These are phyloP conservation scores for Neurospora crassa DNA, from an alignment of 2,329 filamentous ascomycete species.

Conservation along the genomic window DNA sequence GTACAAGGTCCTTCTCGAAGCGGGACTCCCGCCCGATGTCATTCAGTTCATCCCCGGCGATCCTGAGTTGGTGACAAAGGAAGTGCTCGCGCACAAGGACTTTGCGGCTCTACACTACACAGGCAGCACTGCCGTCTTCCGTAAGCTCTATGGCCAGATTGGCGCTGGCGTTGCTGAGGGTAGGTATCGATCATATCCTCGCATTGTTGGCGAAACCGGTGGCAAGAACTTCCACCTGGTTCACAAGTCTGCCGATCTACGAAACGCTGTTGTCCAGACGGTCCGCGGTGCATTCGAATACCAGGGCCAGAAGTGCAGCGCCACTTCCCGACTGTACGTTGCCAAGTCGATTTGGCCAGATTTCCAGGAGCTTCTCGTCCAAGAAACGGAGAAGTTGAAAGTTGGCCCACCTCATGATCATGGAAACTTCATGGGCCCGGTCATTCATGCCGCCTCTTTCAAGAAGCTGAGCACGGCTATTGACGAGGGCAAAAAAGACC, in stretches of 20 bases:
- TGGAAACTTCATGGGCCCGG: slow-evolving; percentile 35
- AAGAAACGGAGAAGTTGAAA: slow-evolving; percentile 25
- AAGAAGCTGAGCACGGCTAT: slow-evolving; percentile 34
- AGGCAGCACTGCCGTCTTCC: slow-evolving; percentile 85
- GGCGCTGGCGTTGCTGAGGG: slow-evolving; percentile 71
- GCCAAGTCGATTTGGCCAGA: slow-evolving; percentile 33
- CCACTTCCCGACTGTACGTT: slow-evolving; percentile 44
- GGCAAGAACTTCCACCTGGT: slow-evolving; percentile 45
- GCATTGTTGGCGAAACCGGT: slow-evolving; percentile 40
- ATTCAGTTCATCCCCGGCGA: slow-evolving; percentile 92
- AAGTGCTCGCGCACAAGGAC: slow-evolving; percentile 64
- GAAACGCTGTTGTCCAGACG: slow-evolving; percentile 36
- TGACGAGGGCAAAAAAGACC: slow-evolving; percentile 34
- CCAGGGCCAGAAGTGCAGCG: slow-evolving; percentile 43
- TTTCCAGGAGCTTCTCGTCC: slow-evolving; percentile 29
- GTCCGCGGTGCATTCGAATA: slow-evolving; percentile 41
- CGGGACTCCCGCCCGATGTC: slow-evolving; percentile 78
- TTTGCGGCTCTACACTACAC: slow-evolving; percentile 95
- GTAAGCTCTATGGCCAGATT: slow-evolving; percentile 78
- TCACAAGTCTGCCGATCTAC: slow-evolving; percentile 35
- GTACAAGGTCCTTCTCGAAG: slow-evolving; percentile 84
- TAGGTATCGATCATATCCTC: slow-evolving; percentile 66
- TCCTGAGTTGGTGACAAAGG: slow-evolving; percentile 71
- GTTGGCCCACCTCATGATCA: slow-evolving; percentile 24
- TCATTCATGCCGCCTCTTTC: slow-evolving; percentile 38